Conservation (phyloP, 129 eudicot species). For the Erigeron canadensis region DNA sequence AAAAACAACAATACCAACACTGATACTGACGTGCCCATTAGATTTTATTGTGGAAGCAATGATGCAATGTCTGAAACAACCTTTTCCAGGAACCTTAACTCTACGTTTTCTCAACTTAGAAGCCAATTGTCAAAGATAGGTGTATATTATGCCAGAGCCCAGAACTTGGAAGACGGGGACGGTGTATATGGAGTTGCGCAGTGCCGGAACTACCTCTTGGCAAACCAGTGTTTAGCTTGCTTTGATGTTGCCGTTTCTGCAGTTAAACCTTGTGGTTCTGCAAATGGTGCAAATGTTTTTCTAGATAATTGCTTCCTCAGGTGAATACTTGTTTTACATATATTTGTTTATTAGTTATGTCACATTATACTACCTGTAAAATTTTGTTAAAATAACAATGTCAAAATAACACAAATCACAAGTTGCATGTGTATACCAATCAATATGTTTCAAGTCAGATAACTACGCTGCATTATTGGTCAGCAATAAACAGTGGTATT, state of each 20-base stretch:
- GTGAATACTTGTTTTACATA: slow-evolving; percentile 9
- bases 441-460: background rate
- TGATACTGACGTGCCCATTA: slow-evolving; percentile 21
- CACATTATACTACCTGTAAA: too few species aligned
- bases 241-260: slow-evolving; percentile 50
- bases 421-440: background rate
- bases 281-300: slow-evolving; percentile 65
- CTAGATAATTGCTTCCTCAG: slow-evolving; percentile 72
- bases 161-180: slow-evolving; percentile 50
- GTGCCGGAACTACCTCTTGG: slow-evolving; percentile 59
- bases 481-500: background rate
- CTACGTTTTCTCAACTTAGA: slow-evolving; percentile 53
- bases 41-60: slow-evolving; percentile 55
- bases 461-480: background rate
- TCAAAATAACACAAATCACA: background rate
- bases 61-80: slow-evolving; percentile 31
- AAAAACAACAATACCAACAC: slow-evolving; percentile 11
- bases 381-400: background rate
- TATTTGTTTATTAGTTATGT: too few species aligned
- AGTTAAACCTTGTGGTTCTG: slow-evolving; percentile 56
- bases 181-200: slow-evolving; percentile 59
- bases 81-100: slow-evolving; percentile 48
- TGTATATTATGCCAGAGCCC: slow-evolving; percentile 47
- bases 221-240: slow-evolving; percentile 52
- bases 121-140: slow-evolving; percentile 31